Evolutionary conservation across 495 filamentous ascomycete genomes (phyloP).

Genomic region (Trichocladium uniseriatum): DNA sequence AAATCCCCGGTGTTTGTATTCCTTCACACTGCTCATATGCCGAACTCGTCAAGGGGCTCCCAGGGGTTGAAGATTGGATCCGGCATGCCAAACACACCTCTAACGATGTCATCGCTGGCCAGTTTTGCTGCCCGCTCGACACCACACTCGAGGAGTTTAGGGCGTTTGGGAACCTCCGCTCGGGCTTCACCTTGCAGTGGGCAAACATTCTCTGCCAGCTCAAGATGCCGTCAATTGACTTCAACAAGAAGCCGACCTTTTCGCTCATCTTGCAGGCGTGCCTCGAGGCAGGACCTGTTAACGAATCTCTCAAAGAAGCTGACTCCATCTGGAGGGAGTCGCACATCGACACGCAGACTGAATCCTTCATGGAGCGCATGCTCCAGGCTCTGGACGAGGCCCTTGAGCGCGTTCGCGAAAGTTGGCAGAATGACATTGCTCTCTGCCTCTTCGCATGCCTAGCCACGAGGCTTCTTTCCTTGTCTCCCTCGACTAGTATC

Average conservation of each 20-base stretch:
- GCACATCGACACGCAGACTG: not conserved
- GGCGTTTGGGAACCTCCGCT: constrained; percentile 38
- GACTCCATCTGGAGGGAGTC: not conserved
- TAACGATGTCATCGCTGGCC: constrained; percentile 41
- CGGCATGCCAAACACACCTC: constrained; percentile 18
- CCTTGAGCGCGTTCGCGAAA: too few species aligned
- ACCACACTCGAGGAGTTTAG: constrained; percentile 45
- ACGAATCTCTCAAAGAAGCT: not conserved
- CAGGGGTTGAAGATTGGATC: constrained; percentile 10
- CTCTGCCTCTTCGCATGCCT: too few species aligned
- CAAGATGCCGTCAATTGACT: constrained; percentile 34
- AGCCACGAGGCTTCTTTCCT: too few species aligned
- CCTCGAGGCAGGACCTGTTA: constrained; percentile 44
- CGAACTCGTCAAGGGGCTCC: not conserved
- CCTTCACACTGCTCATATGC: too few species aligned
- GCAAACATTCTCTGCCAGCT: constrained; percentile 49
- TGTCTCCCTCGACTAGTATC: too few species aligned
- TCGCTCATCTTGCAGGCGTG: constrained; percentile 42
- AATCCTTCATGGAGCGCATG: not conserved
- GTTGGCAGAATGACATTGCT: too few species aligned
- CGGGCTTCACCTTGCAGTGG: constrained; percentile 45
- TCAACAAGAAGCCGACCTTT: constrained; percentile 36
- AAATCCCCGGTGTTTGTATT: constrained; percentile 8
- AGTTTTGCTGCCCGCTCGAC: constrained; percentile 30
- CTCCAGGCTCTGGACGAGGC: too few species aligned